phyloP scores from a whole-genome alignment of 768 basidiomycete genomes.

The Lentinula sp. region DNA sequence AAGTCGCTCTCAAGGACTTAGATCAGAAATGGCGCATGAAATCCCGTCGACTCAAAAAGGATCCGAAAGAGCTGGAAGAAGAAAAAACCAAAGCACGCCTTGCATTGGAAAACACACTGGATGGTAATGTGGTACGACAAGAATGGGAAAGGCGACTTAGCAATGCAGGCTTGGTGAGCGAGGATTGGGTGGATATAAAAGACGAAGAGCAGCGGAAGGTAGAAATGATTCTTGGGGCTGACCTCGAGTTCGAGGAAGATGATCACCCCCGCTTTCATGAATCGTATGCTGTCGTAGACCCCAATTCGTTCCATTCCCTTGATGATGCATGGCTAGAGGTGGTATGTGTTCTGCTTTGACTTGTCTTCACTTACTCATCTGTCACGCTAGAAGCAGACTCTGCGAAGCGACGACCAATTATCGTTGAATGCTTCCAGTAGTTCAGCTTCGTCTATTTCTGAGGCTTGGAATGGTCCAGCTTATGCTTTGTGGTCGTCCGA shows the following conservation, averaged over 20 bases:
- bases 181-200: constrained; percentile 41
- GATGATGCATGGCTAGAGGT: constrained; percentile 21
- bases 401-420: constrained; percentile 7
- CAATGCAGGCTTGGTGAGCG: constrained; percentile 26
- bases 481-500: constrained; percentile 15
- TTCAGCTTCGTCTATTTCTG: constrained; percentile 8
- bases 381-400: background rate
- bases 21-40: constrained; percentile 3
- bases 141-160: constrained; percentile 36
- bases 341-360: constrained; percentile 13
- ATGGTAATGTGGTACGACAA: constrained; percentile 22
- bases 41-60: constrained; percentile 2
- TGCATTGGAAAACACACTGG: constrained; percentile 25
- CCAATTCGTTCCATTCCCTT: constrained; percentile 24
- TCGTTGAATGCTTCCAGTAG: constrained; percentile 16
- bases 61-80: constrained; percentile 22
- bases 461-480: constrained; percentile 9
- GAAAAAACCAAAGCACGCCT: constrained; percentile 19
- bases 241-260: constrained; percentile 24
- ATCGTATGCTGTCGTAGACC: constrained; percentile 39
- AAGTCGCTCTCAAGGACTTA: background rate
- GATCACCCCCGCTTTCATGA: constrained; percentile 16
- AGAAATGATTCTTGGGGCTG: constrained; percentile 29
- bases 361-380: background rate
- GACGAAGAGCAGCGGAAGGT: constrained; percentile 28